A percentile compares a stretch with the other conserved stretches of the same genome.
Conservation (phyloP, 306 rosid species). For the Cucumis cinereus region DNA sequence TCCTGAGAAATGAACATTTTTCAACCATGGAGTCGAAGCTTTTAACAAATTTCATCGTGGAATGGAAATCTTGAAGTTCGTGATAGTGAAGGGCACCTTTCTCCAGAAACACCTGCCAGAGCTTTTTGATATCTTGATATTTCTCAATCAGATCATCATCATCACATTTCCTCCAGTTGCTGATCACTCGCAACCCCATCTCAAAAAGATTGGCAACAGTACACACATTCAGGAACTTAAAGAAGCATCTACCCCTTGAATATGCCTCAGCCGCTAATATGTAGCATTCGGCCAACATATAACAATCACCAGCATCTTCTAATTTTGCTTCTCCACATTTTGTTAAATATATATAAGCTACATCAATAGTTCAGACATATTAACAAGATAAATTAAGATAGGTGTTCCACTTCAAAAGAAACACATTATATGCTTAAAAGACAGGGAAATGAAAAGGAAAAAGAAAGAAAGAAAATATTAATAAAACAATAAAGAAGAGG, state of each 20-base stretch:
- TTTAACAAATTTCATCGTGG: slow-evolving; percentile 58
- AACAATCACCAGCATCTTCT: slow-evolving; percentile 60
- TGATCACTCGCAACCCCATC: slow-evolving; percentile 37
- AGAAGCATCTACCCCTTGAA: slow-evolving; percentile 42
- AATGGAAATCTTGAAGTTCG: slow-evolving; percentile 24
- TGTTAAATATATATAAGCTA: slow-evolving; percentile 47
- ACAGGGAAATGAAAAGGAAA: not conserved
- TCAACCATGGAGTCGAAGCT: slow-evolving; percentile 39
- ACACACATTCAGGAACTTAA: slow-evolving; percentile 47
- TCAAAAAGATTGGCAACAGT: slow-evolving; percentile 40
- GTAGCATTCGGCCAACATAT: slow-evolving; percentile 37
- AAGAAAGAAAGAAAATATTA: not conserved
- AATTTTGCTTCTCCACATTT: slow-evolving; percentile 45
- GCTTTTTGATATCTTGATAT: slow-evolving; percentile 15
- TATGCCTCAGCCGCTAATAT: slow-evolving; percentile 43
- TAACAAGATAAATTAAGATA: not conserved
- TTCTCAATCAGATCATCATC: slow-evolving; percentile 10
- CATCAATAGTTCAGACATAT: not conserved
- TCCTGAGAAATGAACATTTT: slow-evolving; percentile 43
- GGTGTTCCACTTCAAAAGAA: not conserved
- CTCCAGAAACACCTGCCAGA: slow-evolving; percentile 53
- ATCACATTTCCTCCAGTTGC: slow-evolving; percentile 35
- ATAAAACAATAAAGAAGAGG: not conserved
- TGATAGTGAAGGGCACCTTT: slow-evolving; percentile 46
- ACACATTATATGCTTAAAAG: not conserved